Evolutionary conservation across 192 early-diverging fungal species (phyloP), one percentile per base, ranked within the genome.

Genomic region (Dispira parvispora): DNA sequence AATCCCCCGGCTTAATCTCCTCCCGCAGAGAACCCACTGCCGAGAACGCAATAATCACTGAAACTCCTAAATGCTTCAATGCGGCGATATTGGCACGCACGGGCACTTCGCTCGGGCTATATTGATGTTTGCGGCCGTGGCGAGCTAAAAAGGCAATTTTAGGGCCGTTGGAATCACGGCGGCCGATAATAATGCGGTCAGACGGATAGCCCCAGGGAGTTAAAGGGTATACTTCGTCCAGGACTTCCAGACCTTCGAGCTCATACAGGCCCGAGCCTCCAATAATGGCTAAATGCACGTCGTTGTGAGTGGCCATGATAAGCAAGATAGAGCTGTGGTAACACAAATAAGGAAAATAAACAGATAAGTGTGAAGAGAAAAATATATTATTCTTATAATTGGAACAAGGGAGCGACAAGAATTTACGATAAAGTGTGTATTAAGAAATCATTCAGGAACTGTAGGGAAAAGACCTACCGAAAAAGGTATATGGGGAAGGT

Each of bases 61-160:
- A 78, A 23, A 91, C 91, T 65, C 96, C 94, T 18, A 99, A 64
- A 23, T 83, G 82, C 80, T 98, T 99, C 47, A 99, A 77, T 14
- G 93, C 94, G 9, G 96, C 96, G 69, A 99, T 96, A 77, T 99
- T 99, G 75, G 96, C 94, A 42, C 86, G 85, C 44, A 82, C 79
- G 61, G 95, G 95, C 27, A 99, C 91, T 73, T 96, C 88, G 43
- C 82, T 78, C 20, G 92, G 91, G 47, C 87, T 87, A 67, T 86
- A 72, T 61, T 78, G 80, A 78, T 99, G 96, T 42, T 88, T 83
- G 46, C 82, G 80, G 38, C 96, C 96, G 70, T 99, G 96, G 42
- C 96, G 84, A 28, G 96, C 89, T 45, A 99, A 81, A 73, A 99
- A 99, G 13, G 94, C 96, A 64, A 99, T 80, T 68, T 91, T 84